Percentiles rank a stretch among this genome's conserved stretches.
Conservation (phyloP, 2,329 filamentous ascomycete species). For the Exophiala calicioides region DNA sequence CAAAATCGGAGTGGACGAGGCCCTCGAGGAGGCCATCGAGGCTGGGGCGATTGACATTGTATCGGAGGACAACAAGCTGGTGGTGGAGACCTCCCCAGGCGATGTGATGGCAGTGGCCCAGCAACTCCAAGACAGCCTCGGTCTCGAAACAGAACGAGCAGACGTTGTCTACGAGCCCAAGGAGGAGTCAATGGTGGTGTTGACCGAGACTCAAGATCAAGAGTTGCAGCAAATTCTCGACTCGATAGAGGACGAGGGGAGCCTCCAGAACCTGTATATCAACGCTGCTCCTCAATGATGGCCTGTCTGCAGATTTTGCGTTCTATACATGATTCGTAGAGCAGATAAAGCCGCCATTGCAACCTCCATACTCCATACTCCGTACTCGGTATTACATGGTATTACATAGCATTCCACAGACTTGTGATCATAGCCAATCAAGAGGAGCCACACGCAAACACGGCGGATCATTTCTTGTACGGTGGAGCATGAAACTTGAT, state of each 20-base stretch:
- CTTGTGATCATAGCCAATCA: too few relatives aligned
- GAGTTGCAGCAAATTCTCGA: slow-evolving; percentile 61
- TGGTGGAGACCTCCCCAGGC: slow-evolving; percentile 69
- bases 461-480: too few relatives aligned
- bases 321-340: too few relatives aligned
- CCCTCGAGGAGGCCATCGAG: slow-evolving; percentile 80
- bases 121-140: slow-evolving; percentile 62
- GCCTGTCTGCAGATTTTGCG: too few relatives aligned
- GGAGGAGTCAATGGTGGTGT: slow-evolving; percentile 71
- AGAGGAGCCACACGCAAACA: too few relatives aligned
- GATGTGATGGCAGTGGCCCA: slow-evolving; percentile 66
- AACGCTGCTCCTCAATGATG: slow-evolving; percentile 54
- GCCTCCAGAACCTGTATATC: slow-evolving; percentile 76
- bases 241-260: slow-evolving; percentile 62
- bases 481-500: slow-evolving; percentile 3
- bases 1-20: slow-evolving; percentile 65
- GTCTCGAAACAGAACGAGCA: slow-evolving; percentile 67
- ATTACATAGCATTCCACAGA: too few relatives aligned
- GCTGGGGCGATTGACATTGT: slow-evolving; percentile 65
- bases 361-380: too few relatives aligned
- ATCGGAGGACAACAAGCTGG: slow-evolving; percentile 67
- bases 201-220: slow-evolving; percentile 56
- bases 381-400: too few relatives aligned
- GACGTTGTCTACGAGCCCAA: slow-evolving; percentile 87
- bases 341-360: too few relatives aligned